phyloP scores from a whole-genome alignment of 768 basidiomycete genomes.

The Coprinopsis strossmayeri region DNA sequence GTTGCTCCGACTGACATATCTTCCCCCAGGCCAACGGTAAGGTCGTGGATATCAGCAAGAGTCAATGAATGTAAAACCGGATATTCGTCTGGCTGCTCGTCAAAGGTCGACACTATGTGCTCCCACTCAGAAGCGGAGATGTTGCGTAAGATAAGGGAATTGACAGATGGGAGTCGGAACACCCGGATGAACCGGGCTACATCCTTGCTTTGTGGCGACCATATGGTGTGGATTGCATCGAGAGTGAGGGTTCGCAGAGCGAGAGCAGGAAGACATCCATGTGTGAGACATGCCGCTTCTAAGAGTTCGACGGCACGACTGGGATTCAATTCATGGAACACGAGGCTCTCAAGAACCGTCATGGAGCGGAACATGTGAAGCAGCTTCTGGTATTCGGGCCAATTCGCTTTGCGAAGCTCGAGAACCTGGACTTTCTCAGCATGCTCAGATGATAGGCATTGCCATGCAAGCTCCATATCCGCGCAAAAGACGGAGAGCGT shows the following conservation, averaged over 20 bases:
- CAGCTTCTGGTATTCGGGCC: slow-evolving; percentile 16
- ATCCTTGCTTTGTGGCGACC: slow-evolving; percentile 10
- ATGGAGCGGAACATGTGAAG: slow-evolving; percentile 16
- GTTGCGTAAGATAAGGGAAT: slow-evolving; percentile 4
- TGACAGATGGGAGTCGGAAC: slow-evolving; percentile 16
- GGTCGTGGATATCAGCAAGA: slow-evolving; percentile 5
- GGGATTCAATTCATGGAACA: slow-evolving; percentile 18
- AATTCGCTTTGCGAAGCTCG: slow-evolving; percentile 17
- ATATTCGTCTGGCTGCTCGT: slow-evolving; percentile 9
- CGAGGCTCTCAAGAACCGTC: slow-evolving; percentile 18
- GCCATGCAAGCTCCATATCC: slow-evolving; percentile 17
- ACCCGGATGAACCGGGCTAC: slow-evolving; percentile 19
- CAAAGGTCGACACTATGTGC: slow-evolving; percentile 6
- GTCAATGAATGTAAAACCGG: slow-evolving; percentile 6
- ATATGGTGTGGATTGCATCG: slow-evolving; percentile 10
- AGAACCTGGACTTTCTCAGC: slow-evolving; percentile 18
- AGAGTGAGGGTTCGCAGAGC: slow-evolving; percentile 19
- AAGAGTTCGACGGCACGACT: slow-evolving; percentile 13
- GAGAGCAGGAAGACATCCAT: slow-evolving; percentile 15
- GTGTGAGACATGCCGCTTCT: not conserved
- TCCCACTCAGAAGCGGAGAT: slow-evolving; percentile 9
- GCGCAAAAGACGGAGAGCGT: slow-evolving; percentile 16
- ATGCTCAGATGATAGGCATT: slow-evolving; percentile 11
- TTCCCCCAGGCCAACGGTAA: not conserved
- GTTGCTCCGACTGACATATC: not conserved